A percentile compares a stretch with the other conserved stretches of the same genome.
Conservation (phyloP, 768 basidiomycete species). For the Pilatotrama ljubarskyi region DNA sequence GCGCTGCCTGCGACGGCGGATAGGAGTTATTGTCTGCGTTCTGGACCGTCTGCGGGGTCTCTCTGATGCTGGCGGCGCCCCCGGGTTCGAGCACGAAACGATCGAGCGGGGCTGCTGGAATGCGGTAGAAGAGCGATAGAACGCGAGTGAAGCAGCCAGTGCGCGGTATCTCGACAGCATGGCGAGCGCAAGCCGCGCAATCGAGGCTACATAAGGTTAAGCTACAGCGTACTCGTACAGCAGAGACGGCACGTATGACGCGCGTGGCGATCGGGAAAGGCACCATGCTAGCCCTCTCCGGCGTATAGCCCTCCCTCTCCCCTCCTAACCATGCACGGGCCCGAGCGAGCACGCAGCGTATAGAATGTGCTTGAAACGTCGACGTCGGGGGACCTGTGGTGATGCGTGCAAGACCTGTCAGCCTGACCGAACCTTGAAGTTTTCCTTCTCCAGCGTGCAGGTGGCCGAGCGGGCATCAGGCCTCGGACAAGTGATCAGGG, state of each 20-base stretch:
- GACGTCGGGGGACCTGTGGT: too few relatives aligned
- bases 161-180: too few relatives aligned
- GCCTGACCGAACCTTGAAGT: too few relatives aligned
- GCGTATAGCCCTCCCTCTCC: background rate
- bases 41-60: background rate
- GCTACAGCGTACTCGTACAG: background rate
- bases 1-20: too few relatives aligned
- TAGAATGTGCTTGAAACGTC: background rate
- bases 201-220: conserved; percentile 3
- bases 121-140: background rate
- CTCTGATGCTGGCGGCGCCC: too few relatives aligned
- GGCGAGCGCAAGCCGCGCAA: too few relatives aligned
- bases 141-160: background rate
- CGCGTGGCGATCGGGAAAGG: background rate
- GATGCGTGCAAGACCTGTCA: too few relatives aligned
- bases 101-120: background rate
- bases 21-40: background rate
- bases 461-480: too few relatives aligned
- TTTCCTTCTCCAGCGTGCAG: too few relatives aligned
- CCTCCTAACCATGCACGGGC: background rate
- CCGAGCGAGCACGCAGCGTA: background rate
- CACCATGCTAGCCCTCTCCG: background rate
- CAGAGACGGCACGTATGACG: background rate
- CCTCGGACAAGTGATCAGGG: too few relatives aligned
- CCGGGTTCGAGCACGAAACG: background rate